These are phyloP conservation scores for Nakaseomyces sp. DNA, from an alignment of 1,139 yeast genomes.

Conservation along the genomic window DNA sequence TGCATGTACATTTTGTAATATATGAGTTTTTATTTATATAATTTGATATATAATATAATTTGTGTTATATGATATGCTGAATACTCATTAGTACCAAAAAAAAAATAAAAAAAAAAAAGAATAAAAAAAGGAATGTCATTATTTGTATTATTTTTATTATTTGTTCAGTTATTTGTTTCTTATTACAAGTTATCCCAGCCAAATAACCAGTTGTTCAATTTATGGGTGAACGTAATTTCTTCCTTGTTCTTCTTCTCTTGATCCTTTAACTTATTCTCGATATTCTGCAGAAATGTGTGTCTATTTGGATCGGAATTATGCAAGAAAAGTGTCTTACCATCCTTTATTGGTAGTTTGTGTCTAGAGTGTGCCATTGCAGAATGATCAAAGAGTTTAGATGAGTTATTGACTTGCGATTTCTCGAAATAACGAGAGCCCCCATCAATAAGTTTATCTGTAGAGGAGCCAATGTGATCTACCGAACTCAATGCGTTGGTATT, in stretches of 20 bases:
- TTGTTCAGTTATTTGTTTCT: not conserved
- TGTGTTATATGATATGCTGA: not conserved
- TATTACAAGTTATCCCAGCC: conserved; percentile 47
- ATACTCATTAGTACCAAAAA: no score
- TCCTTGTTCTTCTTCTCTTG: conserved; percentile 20
- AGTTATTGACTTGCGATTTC: not conserved
- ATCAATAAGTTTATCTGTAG: not conserved
- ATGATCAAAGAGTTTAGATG: not conserved
- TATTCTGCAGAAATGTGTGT: conserved; percentile 28
- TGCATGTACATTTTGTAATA: no score
- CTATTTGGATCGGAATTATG: conserved; percentile 18
- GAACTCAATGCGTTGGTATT: conserved; percentile 15
- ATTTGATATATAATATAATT: not conserved
- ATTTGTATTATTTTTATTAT: not conserved
- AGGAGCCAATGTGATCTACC: conserved; percentile 2
- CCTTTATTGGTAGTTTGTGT: conserved; percentile 21
- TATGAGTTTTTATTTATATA: not conserved
- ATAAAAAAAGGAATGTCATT: not conserved
- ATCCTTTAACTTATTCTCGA: conserved; percentile 29
- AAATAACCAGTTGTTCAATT: conserved; percentile 38
- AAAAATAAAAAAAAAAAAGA: no score
- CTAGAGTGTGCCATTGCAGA: conserved; percentile 4
- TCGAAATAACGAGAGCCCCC: not conserved
- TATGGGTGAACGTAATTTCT: conserved; percentile 4
- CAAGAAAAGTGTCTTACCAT: conserved; percentile 28